Evolutionary conservation across 2,329 filamentous ascomycete species (phyloP).

Genomic region (Fusarium torulosum): DNA sequence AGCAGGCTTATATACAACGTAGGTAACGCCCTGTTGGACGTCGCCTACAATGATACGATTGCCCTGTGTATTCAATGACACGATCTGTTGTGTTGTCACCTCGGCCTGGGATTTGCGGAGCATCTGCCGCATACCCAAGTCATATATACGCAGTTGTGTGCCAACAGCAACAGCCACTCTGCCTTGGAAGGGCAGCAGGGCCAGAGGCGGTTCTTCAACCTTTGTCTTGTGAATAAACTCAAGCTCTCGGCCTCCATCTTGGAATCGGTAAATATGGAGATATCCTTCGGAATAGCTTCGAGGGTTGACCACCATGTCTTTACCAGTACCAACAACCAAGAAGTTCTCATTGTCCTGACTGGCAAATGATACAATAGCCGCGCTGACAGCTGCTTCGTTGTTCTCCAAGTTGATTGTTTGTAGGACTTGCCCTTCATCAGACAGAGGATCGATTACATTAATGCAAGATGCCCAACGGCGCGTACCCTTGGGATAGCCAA

Average conservation of each 20-base stretch:
- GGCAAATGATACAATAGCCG: slow-evolving; percentile 85
- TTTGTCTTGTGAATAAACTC: slow-evolving; percentile 98
- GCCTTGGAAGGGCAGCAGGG: slow-evolving; percentile 94
- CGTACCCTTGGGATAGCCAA: slow-evolving; percentile 86
- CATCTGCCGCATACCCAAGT: slow-evolving; percentile 91
- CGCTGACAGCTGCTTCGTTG: slow-evolving; percentile 92
- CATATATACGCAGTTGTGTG: slow-evolving; percentile 85
- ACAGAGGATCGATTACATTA: slow-evolving; percentile 86
- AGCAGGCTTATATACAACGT: slow-evolving; percentile 91
- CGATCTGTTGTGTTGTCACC: slow-evolving; percentile 84
- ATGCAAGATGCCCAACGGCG: slow-evolving; percentile 97
- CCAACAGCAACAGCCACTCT: slow-evolving; percentile 88
- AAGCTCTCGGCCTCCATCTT: slow-evolving; percentile 86
- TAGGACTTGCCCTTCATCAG: slow-evolving; percentile 75
- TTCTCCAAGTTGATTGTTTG: slow-evolving; percentile 85
- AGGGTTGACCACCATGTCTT: slow-evolving; percentile 86
- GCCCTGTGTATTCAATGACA: slow-evolving; percentile 89
- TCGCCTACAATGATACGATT: slow-evolving; percentile 93
- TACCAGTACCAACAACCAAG: slow-evolving; percentile 93
- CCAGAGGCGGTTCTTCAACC: slow-evolving; percentile 87
- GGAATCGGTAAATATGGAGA: slow-evolving; percentile 92
- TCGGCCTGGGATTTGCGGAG: slow-evolving; percentile 90
- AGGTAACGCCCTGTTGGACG: slow-evolving; percentile 90
- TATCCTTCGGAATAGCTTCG: slow-evolving; percentile 82
- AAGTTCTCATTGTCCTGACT: slow-evolving; percentile 91